phyloP scores from a whole-genome alignment of 768 basidiomycete species.

The Termitomyces sp. region DNA sequence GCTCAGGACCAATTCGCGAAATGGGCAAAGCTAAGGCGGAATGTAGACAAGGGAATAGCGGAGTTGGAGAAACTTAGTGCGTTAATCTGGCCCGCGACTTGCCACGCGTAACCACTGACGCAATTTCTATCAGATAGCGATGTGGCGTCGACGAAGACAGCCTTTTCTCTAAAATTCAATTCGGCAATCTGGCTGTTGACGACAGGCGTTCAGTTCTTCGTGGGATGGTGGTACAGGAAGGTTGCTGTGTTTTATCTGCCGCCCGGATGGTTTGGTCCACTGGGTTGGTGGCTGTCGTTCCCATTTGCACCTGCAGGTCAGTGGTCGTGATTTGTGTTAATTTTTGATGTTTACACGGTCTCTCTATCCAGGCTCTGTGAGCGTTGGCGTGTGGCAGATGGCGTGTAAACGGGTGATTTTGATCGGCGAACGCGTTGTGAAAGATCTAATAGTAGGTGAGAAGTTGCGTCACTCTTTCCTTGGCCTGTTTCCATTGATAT shows the following conservation, averaged over 20 bases:
- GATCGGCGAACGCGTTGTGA: constrained; percentile 68
- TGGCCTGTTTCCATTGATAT: not conserved
- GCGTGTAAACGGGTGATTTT: constrained; percentile 84
- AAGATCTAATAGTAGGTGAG: constrained; percentile 53
- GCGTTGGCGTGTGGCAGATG: constrained; percentile 94
- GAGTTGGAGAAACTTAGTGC: constrained; percentile 92
- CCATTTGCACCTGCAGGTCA: constrained; percentile 87
- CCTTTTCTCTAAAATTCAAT: constrained; percentile 71
- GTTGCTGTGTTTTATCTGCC: constrained; percentile 94
- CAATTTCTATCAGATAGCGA: constrained; percentile 51
- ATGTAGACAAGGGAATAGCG: constrained; percentile 84
- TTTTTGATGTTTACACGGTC: not conserved
- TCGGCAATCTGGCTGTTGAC: constrained; percentile 75
- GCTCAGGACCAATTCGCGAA: constrained; percentile 98
- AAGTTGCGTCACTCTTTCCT: not conserved
- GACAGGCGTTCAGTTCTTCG: constrained; percentile 76
- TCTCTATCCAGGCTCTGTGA: constrained; percentile 68
- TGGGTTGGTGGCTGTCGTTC: constrained; percentile 83
- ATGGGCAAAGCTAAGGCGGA: constrained; percentile 92
- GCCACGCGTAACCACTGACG: constrained; percentile 1
- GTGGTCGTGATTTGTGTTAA: constrained; percentile 15
- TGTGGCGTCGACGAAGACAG: constrained; percentile 50
- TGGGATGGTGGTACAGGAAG: constrained; percentile 91
- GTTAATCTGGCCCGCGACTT: constrained; percentile 22
- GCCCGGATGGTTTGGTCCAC: constrained; percentile 82